Evolutionary conservation across 2,329 filamentous ascomycete genomes (phyloP), one percentile per base, ranked within the genome.

Genomic region (Xylariaceae sp.): DNA sequence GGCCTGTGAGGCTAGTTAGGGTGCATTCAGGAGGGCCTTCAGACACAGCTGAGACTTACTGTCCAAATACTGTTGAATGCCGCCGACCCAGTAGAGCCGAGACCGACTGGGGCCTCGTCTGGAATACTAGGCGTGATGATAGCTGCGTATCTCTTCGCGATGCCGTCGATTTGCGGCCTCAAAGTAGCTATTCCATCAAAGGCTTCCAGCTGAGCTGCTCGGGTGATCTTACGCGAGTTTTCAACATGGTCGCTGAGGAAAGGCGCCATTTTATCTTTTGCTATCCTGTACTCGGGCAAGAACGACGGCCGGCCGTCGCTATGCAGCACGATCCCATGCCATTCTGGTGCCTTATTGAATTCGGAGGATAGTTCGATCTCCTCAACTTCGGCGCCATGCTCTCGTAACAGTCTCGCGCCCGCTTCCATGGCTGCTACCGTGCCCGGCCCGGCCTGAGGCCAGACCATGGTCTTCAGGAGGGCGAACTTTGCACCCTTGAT

Each of bases 41-140:
- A 17, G 4, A 8, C 9, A 7, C 4, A 9, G 17, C 17, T 34
- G 11, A 18, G 9, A 57, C 69, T 59, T 42, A 77, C 73, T 18
- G 76, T 78, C 75, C 74, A 78, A 1, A 71, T 68, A 12, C 56
- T 52, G 48, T 73, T 74, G 43, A 78, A 77, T 0, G 61, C 66
- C 17, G 76, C 67, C 45, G 67, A 74, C 0, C 81, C 81, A 0
- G 79, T 85, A 38, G 58, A 69, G 4, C 64, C 65, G 0, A 68
- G 54, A 0, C 79, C 80, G 1, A 69, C 42, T 0, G 81, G 79
- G 0, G 81, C 81, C 49, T 81, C 79, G 41, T 80, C 81, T 0
- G 71, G 52, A 0, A 73, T 76, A 50, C 78, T 82, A 0, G 81
- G 80, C 0, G 71, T 73, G 9, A 85, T 49, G 0, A 84, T 65